phyloP scores from a whole-genome alignment of 805 yeast genomes.

The Danielozyma ontarioensis region DNA sequence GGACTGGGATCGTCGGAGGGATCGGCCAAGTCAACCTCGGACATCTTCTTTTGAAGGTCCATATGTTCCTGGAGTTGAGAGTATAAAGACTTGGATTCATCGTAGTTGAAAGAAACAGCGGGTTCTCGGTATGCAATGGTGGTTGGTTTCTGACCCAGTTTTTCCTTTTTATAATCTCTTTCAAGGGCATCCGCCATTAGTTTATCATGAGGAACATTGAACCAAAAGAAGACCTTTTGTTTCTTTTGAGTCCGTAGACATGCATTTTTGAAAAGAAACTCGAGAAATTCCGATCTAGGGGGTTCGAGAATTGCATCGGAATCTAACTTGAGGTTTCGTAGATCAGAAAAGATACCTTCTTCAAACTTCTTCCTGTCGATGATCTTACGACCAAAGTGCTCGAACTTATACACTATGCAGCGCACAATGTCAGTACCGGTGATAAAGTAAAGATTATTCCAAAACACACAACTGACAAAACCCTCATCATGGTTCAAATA shows the following conservation, averaged over 20 bases:
- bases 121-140: conserved; percentile 75
- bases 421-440: conserved; percentile 97
- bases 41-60: conserved; percentile 18
- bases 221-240: conserved; percentile 96
- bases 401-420: conserved; percentile 81
- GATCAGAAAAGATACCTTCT: conserved; percentile 91
- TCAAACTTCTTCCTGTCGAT: conserved; percentile 89
- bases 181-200: conserved; percentile 91
- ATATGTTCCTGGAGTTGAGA: conserved; percentile 51
- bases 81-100: conserved; percentile 44
- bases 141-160: conserved; percentile 55
- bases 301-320: conserved; percentile 82
- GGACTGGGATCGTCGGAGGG: conserved; percentile 2
- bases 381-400: conserved; percentile 82
- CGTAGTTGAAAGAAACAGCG: conserved; percentile 68
- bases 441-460: conserved; percentile 85
- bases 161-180: conserved; percentile 81
- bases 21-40: conserved; percentile 2
- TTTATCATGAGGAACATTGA: conserved; percentile 89
- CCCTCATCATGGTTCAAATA: conserved; percentile 85
- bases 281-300: conserved; percentile 80
- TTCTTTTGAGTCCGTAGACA: conserved; percentile 93
- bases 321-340: conserved; percentile 81
- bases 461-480: conserved; percentile 84
- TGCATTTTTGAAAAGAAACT: conserved; percentile 76